Evolutionary conservation across 345 rosid genomes (phyloP).

Genomic region (Brassica nigra): DNA sequence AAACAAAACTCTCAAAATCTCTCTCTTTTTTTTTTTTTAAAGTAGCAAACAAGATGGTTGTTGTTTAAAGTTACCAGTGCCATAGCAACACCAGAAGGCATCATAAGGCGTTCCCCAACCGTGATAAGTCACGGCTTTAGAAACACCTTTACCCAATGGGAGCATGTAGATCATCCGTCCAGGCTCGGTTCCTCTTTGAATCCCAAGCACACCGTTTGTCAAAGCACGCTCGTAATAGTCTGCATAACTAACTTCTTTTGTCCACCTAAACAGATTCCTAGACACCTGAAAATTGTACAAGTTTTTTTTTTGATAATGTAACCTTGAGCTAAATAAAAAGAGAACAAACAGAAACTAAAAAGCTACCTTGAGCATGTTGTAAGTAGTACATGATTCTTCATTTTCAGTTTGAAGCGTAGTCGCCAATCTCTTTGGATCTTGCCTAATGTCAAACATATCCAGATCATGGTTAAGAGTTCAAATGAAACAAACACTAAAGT

Average conservation of each 20-base stretch:
- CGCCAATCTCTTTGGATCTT: conserved; percentile 80
- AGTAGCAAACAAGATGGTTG: neutral
- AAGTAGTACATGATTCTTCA: conserved; percentile 94
- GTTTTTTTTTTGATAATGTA: neutral
- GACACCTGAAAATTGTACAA: conserved; percentile 59
- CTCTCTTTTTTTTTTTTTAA: neutral
- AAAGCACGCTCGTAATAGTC: conserved; percentile 94
- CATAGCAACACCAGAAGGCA: conserved; percentile 99
- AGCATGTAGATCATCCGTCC: conserved; percentile 98
- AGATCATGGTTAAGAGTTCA: neutral
- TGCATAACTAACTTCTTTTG: conserved; percentile 80
- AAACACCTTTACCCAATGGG: conserved; percentile 71
- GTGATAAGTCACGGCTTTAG: conserved; percentile 73
- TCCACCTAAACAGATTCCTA: conserved; percentile 89
- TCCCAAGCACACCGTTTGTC: conserved; percentile 84
- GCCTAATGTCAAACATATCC: conserved; percentile 50
- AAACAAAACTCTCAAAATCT: neutral
- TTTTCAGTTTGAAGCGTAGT: conserved; percentile 58
- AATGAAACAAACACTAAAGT: conserved; percentile 9
- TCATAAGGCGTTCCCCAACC: conserved; percentile 77
- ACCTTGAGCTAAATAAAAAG: neutral
- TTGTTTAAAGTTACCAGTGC: conserved; percentile 58
- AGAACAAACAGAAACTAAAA: neutral
- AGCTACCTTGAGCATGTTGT: conserved; percentile 89
- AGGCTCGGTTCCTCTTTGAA: conserved; percentile 89